Evolutionary conservation across 495 filamentous ascomycete genomes (phyloP), one percentile per base, ranked within the genome.

Genomic region (Penicillium desertorum): DNA sequence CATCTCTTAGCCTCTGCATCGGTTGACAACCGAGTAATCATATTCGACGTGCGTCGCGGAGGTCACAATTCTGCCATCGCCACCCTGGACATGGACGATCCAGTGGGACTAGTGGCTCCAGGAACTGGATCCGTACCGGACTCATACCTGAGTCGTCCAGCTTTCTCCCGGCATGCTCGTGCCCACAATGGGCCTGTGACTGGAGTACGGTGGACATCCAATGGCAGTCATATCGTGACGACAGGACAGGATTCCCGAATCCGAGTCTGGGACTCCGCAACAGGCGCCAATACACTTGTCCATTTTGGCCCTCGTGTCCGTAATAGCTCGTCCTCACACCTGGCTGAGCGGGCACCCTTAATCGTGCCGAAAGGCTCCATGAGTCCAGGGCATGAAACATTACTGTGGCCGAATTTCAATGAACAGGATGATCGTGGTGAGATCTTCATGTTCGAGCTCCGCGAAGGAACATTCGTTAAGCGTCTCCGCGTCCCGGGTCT

Each of bases 41-140:
- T 96, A 9, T 97, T 94, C 83, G 92, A 96, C 70, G 81, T 96
- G 30, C 83, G 92, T 25, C 81, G 85, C 32, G 82, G 83, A n/a
- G 83, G 83, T 11, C 68, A 73, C 50, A 77, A 76, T 51, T 73
- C 76, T 20, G 80, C 86, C 36, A 82, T 97, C 25, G 89, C 83
- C 0, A 80, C 86, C 19, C 74, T 96, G 36, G 89, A 96, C 67
- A 84, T 88, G 72, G 90, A 95, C 60, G 88, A 94, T 55, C 83
- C 83, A n/a, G 76, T 86, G 7, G 91, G 89, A 44, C 57, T 79
- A 34, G 56, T 75, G 65, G 46, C 63, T 41, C 66, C 72, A 57
- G 53, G 46, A 42, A 51, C 54, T 56, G 51, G 45, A 34, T 45
- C 54, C 59, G 64, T 62, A 45, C 59, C 63, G 25, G 20, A 44